A percentile compares a stretch with the other conserved stretches of the same genome.
phyloP scores from a whole-genome alignment of 805 yeast species.

The Nakazawaea populi region DNA sequence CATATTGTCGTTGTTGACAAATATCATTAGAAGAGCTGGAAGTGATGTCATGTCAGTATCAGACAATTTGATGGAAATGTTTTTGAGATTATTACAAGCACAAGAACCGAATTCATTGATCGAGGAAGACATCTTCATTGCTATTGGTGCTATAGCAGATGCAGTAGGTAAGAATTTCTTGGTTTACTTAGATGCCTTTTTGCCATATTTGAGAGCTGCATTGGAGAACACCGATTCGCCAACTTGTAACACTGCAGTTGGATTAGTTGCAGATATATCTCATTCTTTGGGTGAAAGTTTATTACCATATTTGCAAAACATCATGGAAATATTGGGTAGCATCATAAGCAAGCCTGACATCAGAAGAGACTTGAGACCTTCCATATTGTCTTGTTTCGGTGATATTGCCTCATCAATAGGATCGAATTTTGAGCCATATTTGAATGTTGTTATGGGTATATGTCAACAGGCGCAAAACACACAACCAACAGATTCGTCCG shows the following conservation, averaged over 20 bases:
- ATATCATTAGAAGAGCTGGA: conserved; percentile 78
- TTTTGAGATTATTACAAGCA: conserved; percentile 61
- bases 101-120: conserved; percentile 65
- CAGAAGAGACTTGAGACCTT: conserved; percentile 78
- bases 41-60: conserved; percentile 59
- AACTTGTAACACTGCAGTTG: conserved; percentile 85
- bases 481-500: conserved; percentile 58
- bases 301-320: conserved; percentile 67
- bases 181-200: conserved; percentile 73
- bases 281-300: conserved; percentile 78
- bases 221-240: conserved; percentile 78
- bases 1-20: conserved; percentile 71
- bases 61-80: conserved; percentile 79
- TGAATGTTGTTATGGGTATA: conserved; percentile 73
- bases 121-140: conserved; percentile 92
- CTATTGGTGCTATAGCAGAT: conserved; percentile 83
- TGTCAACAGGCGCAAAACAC: conserved; percentile 60
- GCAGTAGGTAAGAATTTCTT: conserved; percentile 68
- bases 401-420: conserved; percentile 92
- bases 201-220: conserved; percentile 78
- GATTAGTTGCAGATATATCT: conserved; percentile 89
- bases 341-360: conserved; percentile 62
- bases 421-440: conserved; percentile 64
- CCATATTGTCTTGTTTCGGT: conserved; percentile 89
- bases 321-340: conserved; percentile 79